phyloP scores from a whole-genome alignment of 164 flowering plant genomes.

The Litsea cubeba region DNA sequence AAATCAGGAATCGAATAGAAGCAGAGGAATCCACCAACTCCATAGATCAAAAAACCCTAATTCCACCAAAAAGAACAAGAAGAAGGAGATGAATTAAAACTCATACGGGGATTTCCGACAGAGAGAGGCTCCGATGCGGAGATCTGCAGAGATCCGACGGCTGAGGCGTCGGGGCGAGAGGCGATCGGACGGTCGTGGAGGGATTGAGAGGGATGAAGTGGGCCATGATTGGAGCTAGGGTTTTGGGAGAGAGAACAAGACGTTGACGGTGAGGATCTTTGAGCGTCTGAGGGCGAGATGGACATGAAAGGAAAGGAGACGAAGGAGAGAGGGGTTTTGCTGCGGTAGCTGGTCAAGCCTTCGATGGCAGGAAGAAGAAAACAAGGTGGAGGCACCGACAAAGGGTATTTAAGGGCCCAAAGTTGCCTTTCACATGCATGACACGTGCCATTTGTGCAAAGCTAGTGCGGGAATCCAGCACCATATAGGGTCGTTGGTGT shows the following conservation, averaged over 20 bases:
- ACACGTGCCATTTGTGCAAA: no score
- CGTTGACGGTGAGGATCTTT: conserved; percentile 39
- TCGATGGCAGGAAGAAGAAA: no score
- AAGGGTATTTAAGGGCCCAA: no score
- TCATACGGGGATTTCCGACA: conserved; percentile 12
- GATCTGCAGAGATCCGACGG: conserved; percentile 21
- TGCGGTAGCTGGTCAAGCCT: no score
- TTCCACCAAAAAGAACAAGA: background rate
- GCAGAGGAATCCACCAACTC: no score
- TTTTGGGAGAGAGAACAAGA: conserved; percentile 28
- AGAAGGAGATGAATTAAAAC: background rate
- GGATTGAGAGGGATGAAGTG: conserved; percentile 11
- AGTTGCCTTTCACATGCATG: no score
- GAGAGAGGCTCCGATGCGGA: conserved; percentile 15
- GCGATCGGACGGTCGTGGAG: background rate
- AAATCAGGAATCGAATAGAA: no score
- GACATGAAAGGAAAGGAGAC: conserved; percentile 66
- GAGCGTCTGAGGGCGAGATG: conserved; percentile 67
- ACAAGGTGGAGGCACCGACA: no score
- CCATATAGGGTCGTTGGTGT: no score
- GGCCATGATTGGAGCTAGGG: conserved; percentile 63
- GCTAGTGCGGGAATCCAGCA: no score
- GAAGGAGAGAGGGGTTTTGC: conserved; percentile 10
- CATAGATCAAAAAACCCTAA: background rate
- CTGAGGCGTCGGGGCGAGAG: background rate